Percentiles rank a stretch among this genome's conserved stretches.
phyloP scores from a whole-genome alignment of 2,329 filamentous ascomycete genomes.

The Lecanoromycetidae sp. region DNA sequence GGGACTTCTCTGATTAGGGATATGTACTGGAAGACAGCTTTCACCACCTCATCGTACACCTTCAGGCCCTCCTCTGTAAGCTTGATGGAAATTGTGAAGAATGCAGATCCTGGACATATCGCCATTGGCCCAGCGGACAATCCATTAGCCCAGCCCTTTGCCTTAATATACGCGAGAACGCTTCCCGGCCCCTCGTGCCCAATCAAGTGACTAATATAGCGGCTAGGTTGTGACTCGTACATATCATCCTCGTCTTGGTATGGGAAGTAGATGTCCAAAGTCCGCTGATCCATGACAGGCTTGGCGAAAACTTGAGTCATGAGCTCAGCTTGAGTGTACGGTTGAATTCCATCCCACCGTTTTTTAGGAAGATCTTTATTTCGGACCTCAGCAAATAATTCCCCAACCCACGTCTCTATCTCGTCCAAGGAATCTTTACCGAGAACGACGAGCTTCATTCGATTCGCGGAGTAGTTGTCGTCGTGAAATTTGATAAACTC shows the following conservation, averaged over 20 bases:
- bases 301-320: constrained; percentile 70
- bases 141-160: constrained; percentile 77
- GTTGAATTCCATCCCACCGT: constrained; percentile 52
- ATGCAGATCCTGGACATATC: constrained; percentile 66
- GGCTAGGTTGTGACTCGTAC: constrained; percentile 68
- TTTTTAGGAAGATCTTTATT: constrained; percentile 67
- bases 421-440: constrained; percentile 72
- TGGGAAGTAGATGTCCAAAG: constrained; percentile 68
- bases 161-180: constrained; percentile 79
- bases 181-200: constrained; percentile 89
- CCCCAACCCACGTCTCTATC: constrained; percentile 69
- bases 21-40: constrained; percentile 83
- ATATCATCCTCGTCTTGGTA: constrained; percentile 73
- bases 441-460: constrained; percentile 82
- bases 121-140: constrained; percentile 65
- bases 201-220: constrained; percentile 78
- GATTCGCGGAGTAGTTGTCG: constrained; percentile 82
- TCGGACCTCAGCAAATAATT: constrained; percentile 67
- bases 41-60: constrained; percentile 69
- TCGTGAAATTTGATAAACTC: constrained; percentile 89
- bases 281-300: constrained; percentile 77
- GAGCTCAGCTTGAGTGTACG: constrained; percentile 49
- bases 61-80: constrained; percentile 76
- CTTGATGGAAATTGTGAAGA: constrained; percentile 68
- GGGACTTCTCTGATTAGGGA: constrained; percentile 67